These are phyloP conservation scores for Xylaria hypoxylon DNA, from an alignment of 2,329 filamentous ascomycete species.

Conservation along the genomic window DNA sequence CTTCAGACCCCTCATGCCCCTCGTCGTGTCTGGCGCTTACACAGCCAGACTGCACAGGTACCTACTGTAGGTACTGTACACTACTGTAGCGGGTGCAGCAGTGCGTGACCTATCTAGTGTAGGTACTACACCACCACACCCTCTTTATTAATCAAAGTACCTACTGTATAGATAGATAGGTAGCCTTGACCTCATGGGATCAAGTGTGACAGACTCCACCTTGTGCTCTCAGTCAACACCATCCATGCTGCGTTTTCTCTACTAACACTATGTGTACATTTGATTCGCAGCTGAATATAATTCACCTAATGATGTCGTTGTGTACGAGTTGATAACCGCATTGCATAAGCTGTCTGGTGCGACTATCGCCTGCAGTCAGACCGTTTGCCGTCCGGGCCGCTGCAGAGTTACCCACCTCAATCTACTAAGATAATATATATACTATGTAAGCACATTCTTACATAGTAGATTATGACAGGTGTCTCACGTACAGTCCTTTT, in stretches of 20 bases:
- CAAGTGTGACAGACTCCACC: constrained; percentile 15
- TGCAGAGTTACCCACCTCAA: constrained; percentile 31
- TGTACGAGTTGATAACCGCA: constrained; percentile 1
- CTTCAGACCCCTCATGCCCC: constrained; percentile 32
- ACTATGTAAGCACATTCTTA: neutral
- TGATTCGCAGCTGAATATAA: constrained; percentile 19
- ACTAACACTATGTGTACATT: constrained; percentile 7
- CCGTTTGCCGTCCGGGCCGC: constrained; percentile 35
- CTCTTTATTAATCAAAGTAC: constrained; percentile 3
- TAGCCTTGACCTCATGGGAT: neutral
- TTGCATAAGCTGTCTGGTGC: constrained; percentile 16
- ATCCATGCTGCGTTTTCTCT: neutral
- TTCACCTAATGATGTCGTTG: neutral
- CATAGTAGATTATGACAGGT: neutral
- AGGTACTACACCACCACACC: constrained; percentile 24
- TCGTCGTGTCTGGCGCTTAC: constrained; percentile 43
- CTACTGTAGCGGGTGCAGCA: neutral
- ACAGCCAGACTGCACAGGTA: constrained; percentile 5
- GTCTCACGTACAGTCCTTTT: neutral
- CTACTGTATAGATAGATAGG: no score
- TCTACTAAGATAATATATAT: constrained; percentile 13
- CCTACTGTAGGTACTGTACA: constrained; percentile 1
- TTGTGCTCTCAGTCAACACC: constrained; percentile 8
- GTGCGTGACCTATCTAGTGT: neutral
- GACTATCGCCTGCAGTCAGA: constrained; percentile 38